Evolutionary conservation across 2,329 filamentous ascomycete genomes (phyloP).

Genomic region (Talaromyces sp.): DNA sequence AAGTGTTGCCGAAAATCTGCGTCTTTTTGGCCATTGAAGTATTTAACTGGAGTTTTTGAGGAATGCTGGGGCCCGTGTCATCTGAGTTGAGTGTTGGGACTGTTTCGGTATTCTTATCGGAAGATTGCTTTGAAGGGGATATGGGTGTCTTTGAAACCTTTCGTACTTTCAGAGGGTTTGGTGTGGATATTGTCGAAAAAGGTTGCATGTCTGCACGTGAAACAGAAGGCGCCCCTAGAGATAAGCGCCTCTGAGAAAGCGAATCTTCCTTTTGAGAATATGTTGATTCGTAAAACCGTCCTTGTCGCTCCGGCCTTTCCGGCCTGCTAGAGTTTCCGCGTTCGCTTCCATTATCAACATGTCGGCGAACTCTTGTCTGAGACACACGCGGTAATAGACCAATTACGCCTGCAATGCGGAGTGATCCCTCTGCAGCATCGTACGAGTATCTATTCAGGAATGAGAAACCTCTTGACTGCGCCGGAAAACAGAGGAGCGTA

Average conservation of each 20-base stretch:
- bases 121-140: background rate
- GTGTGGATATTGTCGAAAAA: background rate
- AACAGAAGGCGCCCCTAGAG: background rate
- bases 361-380: background rate
- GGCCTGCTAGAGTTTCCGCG: background rate
- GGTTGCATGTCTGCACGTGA: background rate
- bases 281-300: conserved; percentile 4
- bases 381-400: conserved; percentile 1
- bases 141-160: background rate
- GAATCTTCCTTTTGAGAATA: background rate
- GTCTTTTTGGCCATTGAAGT: background rate
- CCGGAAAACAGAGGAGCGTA: conserved; percentile 27
- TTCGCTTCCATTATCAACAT: background rate
- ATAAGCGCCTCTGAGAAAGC: background rate
- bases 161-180: background rate
- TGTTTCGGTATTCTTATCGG: background rate
- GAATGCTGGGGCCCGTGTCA: background rate
- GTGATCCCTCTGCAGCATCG: background rate
- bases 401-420: conserved; percentile 5
- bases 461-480: conserved; percentile 19
- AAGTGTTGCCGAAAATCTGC: background rate
- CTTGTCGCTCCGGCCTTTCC: conserved; percentile 10
- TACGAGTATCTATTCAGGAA: conserved; percentile 18
- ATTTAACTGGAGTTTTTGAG: background rate
- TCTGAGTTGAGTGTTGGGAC: background rate